A percentile compares a stretch with the other conserved stretches of the same genome.
phyloP scores from a whole-genome alignment of 768 basidiomycete genomes.

The Mycena amicta region DNA sequence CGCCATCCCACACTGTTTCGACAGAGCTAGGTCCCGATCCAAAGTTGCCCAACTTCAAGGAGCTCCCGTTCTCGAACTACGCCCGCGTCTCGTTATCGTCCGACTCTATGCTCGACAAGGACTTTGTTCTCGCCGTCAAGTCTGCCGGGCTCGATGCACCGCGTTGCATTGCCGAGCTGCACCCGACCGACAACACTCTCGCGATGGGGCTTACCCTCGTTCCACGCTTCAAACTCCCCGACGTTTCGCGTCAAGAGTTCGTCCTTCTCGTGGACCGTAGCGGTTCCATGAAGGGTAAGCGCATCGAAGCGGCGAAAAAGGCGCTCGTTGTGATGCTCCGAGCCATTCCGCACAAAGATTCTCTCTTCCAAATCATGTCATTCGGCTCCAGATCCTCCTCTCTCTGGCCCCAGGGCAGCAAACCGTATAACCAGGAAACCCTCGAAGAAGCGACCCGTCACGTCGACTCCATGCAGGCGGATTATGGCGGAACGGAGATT shows the following conservation, averaged over 20 bases:
- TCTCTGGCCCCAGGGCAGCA: conserved; percentile 35
- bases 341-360: conserved; percentile 35
- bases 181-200: conserved; percentile 23
- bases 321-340: conserved; percentile 42
- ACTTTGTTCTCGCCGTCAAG: conserved; percentile 44
- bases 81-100: conserved; percentile 9
- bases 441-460: conserved; percentile 33
- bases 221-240: conserved; percentile 41
- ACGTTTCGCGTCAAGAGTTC: conserved; percentile 41
- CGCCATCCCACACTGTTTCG: conserved; percentile 18
- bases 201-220: conserved; percentile 46
- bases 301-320: conserved; percentile 39
- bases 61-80: conserved; percentile 18
- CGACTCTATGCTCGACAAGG: conserved; percentile 29
- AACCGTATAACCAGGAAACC: conserved; percentile 22
- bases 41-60: conserved; percentile 11
- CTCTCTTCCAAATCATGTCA: conserved; percentile 46
- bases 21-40: conserved; percentile 22
- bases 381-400: conserved; percentile 31
- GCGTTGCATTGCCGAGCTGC: conserved; percentile 42
- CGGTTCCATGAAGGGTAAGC: conserved; percentile 36
- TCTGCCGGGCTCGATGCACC: conserved; percentile 43
- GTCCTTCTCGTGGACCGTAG: conserved; percentile 51
- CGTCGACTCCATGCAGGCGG: conserved; percentile 31
- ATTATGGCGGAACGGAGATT: conserved; percentile 46